These are phyloP conservation scores for Claviceps digitariae DNA, from an alignment of 2,329 filamentous ascomycete species.

Conservation along the genomic window DNA sequence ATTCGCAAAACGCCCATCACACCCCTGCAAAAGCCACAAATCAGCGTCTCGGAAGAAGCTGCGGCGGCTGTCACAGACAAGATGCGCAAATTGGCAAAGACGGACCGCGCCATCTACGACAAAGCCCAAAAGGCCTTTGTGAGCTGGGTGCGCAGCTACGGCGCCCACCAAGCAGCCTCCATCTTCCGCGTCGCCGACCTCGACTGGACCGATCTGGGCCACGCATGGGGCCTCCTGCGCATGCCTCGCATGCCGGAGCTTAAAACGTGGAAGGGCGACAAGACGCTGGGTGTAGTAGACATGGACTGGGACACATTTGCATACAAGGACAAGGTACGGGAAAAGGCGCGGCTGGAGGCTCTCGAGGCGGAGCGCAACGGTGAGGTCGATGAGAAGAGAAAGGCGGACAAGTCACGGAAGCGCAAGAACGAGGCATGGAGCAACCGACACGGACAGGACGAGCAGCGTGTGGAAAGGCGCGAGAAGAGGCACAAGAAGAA, in stretches of 20 bases:
- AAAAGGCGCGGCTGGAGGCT: slow-evolving; percentile 48
- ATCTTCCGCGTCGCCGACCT: slow-evolving; percentile 77
- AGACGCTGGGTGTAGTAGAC: slow-evolving; percentile 44
- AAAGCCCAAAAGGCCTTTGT: slow-evolving; percentile 88
- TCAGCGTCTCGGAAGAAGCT: slow-evolving; percentile 48
- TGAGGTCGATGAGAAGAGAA: slow-evolving; percentile 23
- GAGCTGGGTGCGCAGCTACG: slow-evolving; percentile 83
- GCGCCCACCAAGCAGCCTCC: slow-evolving; percentile 77
- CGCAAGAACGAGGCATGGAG: slow-evolving; percentile 60
- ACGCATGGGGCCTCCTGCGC: slow-evolving; percentile 73
- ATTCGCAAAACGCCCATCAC: slow-evolving; percentile 76
- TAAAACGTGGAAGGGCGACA: slow-evolving; percentile 57
- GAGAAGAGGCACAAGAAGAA: slow-evolving; percentile 52
- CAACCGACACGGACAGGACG: slow-evolving; percentile 52
- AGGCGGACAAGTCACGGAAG: slow-evolving; percentile 37
- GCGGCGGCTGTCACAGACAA: slow-evolving; percentile 40
- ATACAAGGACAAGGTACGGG: slow-evolving; percentile 60
- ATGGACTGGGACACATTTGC: slow-evolving; percentile 55
- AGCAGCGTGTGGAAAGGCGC: slow-evolving; percentile 44
- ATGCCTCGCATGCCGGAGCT: slow-evolving; percentile 92
- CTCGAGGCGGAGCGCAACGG: slow-evolving; percentile 34
- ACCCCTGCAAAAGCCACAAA: slow-evolving; percentile 41
- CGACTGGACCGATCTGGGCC: slow-evolving; percentile 70
- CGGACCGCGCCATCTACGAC: slow-evolving; percentile 54
- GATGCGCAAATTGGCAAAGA: slow-evolving; percentile 44